These are phyloP conservation scores for Mucor saturninus DNA, from an alignment of 371 early-diverging fungal species.

Conservation along the genomic window DNA sequence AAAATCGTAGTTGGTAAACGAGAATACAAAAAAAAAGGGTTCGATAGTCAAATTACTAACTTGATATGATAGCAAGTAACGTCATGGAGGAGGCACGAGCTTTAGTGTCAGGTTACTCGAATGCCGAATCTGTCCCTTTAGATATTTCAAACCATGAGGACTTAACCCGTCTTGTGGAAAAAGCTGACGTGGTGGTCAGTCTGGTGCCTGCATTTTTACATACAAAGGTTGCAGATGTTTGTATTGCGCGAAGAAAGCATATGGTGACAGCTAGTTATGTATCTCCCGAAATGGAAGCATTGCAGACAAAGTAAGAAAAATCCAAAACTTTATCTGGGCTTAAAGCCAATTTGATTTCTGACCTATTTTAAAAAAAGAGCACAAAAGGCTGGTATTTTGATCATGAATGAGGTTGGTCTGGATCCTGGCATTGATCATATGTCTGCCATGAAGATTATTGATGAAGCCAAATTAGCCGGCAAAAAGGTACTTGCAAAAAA, in stretches of 20 bases:
- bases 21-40: background rate
- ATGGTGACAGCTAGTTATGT: slow-evolving; percentile 98
- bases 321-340: background rate
- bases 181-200: slow-evolving; percentile 90
- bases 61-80: slow-evolving; percentile 72
- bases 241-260: slow-evolving; percentile 85
- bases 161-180: slow-evolving; percentile 70
- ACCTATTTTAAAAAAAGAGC: slow-evolving; percentile 56
- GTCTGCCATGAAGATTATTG: slow-evolving; percentile 96
- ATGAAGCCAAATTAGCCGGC: slow-evolving; percentile 73
- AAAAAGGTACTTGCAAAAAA: slow-evolving; percentile 35
- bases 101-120: slow-evolving; percentile 61
- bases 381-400: slow-evolving; percentile 79
- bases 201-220: slow-evolving; percentile 96
- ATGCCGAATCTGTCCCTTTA: slow-evolving; percentile 57
- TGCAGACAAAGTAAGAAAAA: slow-evolving; percentile 63
- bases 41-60: background rate
- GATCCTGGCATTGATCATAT: slow-evolving; percentile 98
- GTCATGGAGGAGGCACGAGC: slow-evolving; percentile 68
- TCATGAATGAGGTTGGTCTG: slow-evolving; percentile 97
- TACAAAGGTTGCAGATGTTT: slow-evolving; percentile 79
- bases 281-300: slow-evolving; percentile 85
- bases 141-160: slow-evolving; percentile 55
- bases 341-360: no score
- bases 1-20: slow-evolving; percentile 74